Percentiles rank a stretch among this genome's conserved stretches.
phyloP scores from a whole-genome alignment of 331 rosid genomes.

The Cucumis variabilis region DNA sequence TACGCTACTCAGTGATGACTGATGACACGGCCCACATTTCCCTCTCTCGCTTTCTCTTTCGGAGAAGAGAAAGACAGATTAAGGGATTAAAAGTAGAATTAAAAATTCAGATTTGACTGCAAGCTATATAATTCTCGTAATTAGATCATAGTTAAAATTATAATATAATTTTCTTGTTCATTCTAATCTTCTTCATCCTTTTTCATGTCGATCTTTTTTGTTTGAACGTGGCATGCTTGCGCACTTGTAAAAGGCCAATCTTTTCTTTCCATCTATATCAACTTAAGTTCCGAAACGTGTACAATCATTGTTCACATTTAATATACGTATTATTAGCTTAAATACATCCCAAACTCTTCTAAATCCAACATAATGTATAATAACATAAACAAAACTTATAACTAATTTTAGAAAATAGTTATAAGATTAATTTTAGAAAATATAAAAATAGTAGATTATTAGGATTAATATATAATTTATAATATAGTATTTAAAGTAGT shows the following conservation, averaged over 20 bases:
- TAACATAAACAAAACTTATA: too few relatives aligned
- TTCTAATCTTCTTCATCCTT: neutral
- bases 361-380: too few relatives aligned
- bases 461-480: too few relatives aligned
- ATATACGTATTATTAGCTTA: too few relatives aligned
- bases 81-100: neutral
- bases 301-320: too few relatives aligned
- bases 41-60: neutral
- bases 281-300: neutral
- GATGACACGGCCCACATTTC: conserved; percentile 27
- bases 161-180: neutral
- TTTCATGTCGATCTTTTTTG: neutral
- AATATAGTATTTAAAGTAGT: too few relatives aligned
- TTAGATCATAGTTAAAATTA: neutral
- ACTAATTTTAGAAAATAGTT: too few relatives aligned
- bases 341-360: neutral
- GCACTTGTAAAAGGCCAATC: neutral
- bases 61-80: neutral
- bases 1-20: neutral
- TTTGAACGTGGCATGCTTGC: neutral
- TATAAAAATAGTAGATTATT: too few relatives aligned
- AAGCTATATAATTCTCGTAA: neutral
- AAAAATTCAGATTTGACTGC: neutral
- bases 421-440: too few relatives aligned
- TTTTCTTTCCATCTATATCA: neutral